A percentile compares a stretch with the other conserved stretches of the same genome.
Evolutionary conservation across 73 alveolate genomes (phyloP).

Genomic region (Paramecium octaurelia): DNA sequence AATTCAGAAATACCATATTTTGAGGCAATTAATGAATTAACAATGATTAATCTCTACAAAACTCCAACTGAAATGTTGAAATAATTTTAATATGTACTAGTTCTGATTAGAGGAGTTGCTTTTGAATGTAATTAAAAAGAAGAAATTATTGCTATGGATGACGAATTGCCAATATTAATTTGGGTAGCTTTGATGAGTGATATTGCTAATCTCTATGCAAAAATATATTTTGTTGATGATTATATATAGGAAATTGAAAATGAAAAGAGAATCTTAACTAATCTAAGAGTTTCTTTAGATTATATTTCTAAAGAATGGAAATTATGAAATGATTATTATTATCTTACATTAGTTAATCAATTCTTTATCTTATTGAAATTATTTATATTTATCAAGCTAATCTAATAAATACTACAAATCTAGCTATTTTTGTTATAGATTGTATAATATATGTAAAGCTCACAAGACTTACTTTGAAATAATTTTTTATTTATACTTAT

Average conservation of each 20-base stretch:
- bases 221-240: conserved; percentile 49
- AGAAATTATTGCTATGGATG: conserved; percentile 60
- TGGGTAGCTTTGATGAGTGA: conserved; percentile 35
- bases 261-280: conserved; percentile 47
- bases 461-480: neutral
- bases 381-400: too few species aligned
- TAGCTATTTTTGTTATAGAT: too few species aligned
- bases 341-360: neutral
- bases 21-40: conserved; percentile 26
- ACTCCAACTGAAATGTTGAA: conserved; percentile 48
- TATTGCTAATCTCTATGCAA: conserved; percentile 40
- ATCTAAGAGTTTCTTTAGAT: conserved; percentile 34
- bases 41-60: neutral
- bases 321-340: neutral
- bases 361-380: neutral
- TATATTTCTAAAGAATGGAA: conserved; percentile 36
- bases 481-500: neutral
- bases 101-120: conserved; percentile 43
- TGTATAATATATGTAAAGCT: neutral
- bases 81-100: neutral
- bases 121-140: conserved; percentile 51
- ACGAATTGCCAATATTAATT: conserved; percentile 57
- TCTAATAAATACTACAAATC: too few species aligned
- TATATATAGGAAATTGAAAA: conserved; percentile 36
- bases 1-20: conserved; percentile 10